Evolutionary conservation across 768 basidiomycete species (phyloP), one percentile per base, ranked within the genome.

Genomic region (Tylopilus plumbeoviolaceoides): DNA sequence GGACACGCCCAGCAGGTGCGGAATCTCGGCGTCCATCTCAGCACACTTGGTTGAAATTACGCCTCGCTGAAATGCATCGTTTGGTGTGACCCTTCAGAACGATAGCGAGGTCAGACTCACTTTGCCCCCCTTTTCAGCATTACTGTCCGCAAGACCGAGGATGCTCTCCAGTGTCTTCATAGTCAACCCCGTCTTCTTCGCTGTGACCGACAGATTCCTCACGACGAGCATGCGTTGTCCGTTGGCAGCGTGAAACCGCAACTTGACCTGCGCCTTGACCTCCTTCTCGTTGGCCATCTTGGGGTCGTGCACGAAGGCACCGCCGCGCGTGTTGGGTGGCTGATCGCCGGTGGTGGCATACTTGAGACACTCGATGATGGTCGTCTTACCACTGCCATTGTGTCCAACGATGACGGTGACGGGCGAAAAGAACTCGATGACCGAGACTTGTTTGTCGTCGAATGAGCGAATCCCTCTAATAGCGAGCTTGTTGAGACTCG

Each of bases 201-300:
- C 81, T 0, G 91, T 90, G 9, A 99, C 95, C 51, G 91, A 91
- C 58, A 99, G 69, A 62, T 95, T 95, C 47, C 97, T 81, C 43
- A 87, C 85, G 48, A 87, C 94, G 36, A 93, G 75, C 94, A 98
- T 98, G 17, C 87, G 79, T 23, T 81, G 81, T n/a, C 88, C 83
- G 62, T 94, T 94, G 14, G 91, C 89, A 50, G 95, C 90, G 65
- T 81, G 77, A 71, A 99, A 99, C 20, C 95, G 82, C 35, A 99
- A 75, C 68, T 93, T 94, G 59, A 99, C 97, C 72, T 98, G 95
- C 2, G 97, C 97, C 72, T 95, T 98, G 62, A 99, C 95, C 67
- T 98, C 95, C 66, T 95, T 95, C 77, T 98, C 94, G 65, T 95
- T 95, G 7, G 97, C 97, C 84, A 99, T 95, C 78, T 97, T 97